Evolutionary conservation across 805 yeast genomes (phyloP), one percentile per base, ranked within the genome.

Genomic region (Yarrowia sp.): DNA sequence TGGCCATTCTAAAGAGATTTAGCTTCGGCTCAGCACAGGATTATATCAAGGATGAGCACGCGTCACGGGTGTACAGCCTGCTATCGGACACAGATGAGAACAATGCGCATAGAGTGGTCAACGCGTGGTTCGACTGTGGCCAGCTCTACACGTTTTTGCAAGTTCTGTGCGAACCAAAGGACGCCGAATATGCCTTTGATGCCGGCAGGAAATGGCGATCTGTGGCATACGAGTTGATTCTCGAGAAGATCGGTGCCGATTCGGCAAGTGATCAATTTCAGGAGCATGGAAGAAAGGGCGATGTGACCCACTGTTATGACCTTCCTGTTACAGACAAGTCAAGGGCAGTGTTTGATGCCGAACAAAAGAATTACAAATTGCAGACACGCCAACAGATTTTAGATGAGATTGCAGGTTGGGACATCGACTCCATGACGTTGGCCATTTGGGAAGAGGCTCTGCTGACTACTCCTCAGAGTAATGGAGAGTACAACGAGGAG

Each of bases 141-240:
- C 9, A n/a, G 14, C 24, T 35, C 8, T 52, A 52, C 26, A 7
- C 17, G 12, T 52, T 52, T 24, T n/a, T 52, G 5, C 59, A 14
- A 11, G 24, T 52, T n/a, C 33, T 52, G 6, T 52, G 59, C 24
- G 59, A 52, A 44, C 59, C 59, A 7, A 17, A 19, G 44, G 59
- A 52, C 6, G 30, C 59, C 22, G 59, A 52, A 6, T 52, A 24
- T 11, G 44, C 59, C 2, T 52, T 24, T 24, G 44, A 22, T 24
- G 59, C 59, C 26, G 59, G 59, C 44, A 22, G 59, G 14, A 52
- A 36, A 36, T 52, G 59, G 59, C 32, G 59, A 4, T 52, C 59
- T 24, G 59, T 52, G 11, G 59, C 59, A 5, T 52, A 52, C 33
- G 59, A 52, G 44, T 3, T 52, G 44, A 52, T 52, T 26, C 33